A percentile compares a stretch with the other conserved stretches of the same genome.
These are phyloP conservation scores for Parastagonospora avenae DNA, from an alignment of 2,329 filamentous ascomycete genomes.

Conservation along the genomic window DNA sequence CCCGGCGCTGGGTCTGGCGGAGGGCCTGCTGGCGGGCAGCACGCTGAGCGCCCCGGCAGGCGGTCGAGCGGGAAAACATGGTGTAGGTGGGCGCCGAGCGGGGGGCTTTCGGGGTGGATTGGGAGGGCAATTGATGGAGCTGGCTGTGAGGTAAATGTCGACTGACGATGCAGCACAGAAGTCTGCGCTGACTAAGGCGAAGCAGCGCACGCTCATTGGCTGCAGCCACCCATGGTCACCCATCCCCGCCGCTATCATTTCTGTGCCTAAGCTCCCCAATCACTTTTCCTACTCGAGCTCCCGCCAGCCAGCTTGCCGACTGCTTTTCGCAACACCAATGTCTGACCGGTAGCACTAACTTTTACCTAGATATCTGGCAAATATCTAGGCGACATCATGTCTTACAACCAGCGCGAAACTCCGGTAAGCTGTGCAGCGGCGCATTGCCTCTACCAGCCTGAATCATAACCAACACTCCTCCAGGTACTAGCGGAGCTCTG, in stretches of 20 bases:
- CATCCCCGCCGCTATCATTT: constrained; percentile 14
- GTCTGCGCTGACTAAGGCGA: constrained; percentile 12
- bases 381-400: constrained; percentile 43
- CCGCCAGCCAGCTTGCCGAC: not conserved
- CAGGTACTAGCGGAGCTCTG: constrained; percentile 88
- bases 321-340: constrained; percentile 25
- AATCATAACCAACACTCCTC: constrained; percentile 49
- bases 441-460: constrained; percentile 24
- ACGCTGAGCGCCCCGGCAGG: constrained; percentile 68
- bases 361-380: constrained; percentile 42
- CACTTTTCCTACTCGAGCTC: not conserved
- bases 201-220: constrained; percentile 10
- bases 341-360: constrained; percentile 34
- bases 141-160: constrained; percentile 20
- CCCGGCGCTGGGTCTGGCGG: constrained; percentile 60
- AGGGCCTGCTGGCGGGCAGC: constrained; percentile 65
- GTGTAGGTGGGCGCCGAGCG: constrained; percentile 45
- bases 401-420: constrained; percentile 44
- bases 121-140: constrained; percentile 54
- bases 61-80: constrained; percentile 72
- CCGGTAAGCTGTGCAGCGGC: constrained; percentile 33
- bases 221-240: constrained; percentile 8
- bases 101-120: constrained; percentile 55
- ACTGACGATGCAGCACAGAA: constrained; percentile 14
- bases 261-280: constrained; percentile 2